Percentiles rank a stretch among this genome's conserved stretches.
phyloP scores from a whole-genome alignment of 1,284 basidiomycete species.

The Takashimella koratensis region DNA sequence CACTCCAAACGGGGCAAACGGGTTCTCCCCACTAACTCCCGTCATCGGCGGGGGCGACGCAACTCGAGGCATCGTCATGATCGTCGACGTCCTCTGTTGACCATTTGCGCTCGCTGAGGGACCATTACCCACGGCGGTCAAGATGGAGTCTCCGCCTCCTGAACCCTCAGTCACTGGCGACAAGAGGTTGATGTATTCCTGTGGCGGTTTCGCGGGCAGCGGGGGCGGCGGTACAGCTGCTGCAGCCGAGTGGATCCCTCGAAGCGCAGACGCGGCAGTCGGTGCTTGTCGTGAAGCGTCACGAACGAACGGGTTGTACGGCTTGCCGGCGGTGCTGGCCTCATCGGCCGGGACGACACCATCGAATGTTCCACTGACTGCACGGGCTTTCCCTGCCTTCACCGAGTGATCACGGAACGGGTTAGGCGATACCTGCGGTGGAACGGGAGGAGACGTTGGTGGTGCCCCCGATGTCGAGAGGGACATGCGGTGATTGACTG shows the following conservation, averaged over 20 bases:
- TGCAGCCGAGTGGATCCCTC: no score
- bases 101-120: no score
- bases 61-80: background rate
- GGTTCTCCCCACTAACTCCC: background rate
- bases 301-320: background rate
- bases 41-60: no score
- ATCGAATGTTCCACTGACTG: background rate
- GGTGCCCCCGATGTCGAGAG: background rate
- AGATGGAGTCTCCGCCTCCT: no score
- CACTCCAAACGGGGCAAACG: background rate
- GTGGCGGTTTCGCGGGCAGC: slow-evolving; percentile 38
- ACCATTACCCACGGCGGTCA: no score
- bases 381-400: slow-evolving; percentile 15
- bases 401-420: slow-evolving; percentile 7
- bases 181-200: slow-evolving; percentile 39
- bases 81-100: no score
- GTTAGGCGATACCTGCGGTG: background rate
- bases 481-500: slow-evolving; percentile 10
- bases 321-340: background rate
- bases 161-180: no score
- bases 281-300: background rate
- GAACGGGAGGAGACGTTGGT: background rate
- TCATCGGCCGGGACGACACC: background rate
- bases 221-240: slow-evolving; percentile 35
- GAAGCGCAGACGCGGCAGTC: background rate